phyloP scores from a whole-genome alignment of 2,329 filamentous ascomycete genomes.

The Diaporthe helianthi region DNA sequence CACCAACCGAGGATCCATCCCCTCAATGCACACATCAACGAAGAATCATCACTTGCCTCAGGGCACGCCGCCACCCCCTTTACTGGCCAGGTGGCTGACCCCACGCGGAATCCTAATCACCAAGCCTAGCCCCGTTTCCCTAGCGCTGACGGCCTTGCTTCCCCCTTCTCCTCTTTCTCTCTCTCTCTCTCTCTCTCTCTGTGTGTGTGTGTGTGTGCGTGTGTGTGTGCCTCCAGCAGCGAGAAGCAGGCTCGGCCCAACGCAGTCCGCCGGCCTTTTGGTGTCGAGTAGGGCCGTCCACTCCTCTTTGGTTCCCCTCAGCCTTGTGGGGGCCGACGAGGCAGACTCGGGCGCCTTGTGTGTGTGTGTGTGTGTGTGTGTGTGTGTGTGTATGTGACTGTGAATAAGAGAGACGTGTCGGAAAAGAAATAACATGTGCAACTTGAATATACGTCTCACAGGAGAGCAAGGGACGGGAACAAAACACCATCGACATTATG shows the following conservation, averaged over 20 bases:
- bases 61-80: not conserved
- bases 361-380: too few relatives aligned
- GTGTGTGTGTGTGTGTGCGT: too few relatives aligned
- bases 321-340: slow-evolving; percentile 23
- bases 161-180: not conserved
- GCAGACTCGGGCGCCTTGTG: not conserved
- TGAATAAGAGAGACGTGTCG: too few relatives aligned
- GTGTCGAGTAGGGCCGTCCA: not conserved
- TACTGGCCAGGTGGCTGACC: not conserved
- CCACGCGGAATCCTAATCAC: not conserved
- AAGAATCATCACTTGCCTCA: too few relatives aligned
- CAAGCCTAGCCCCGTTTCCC: not conserved
- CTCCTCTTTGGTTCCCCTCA: not conserved
- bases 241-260: not conserved
- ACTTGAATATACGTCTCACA: not conserved
- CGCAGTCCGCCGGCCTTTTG: not conserved
- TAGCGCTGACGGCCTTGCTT: slow-evolving; percentile 7
- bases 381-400: too few relatives aligned
- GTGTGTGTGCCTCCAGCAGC: too few relatives aligned
- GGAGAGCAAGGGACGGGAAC: not conserved
- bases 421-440: not conserved
- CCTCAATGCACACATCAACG: too few relatives aligned
- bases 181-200: too few relatives aligned
- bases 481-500: not conserved
- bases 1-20: too few relatives aligned